Evolutionary conservation across 75 land plant genomes (phyloP), one percentile per base, ranked within the genome.

Genomic region (Picea glauca): DNA sequence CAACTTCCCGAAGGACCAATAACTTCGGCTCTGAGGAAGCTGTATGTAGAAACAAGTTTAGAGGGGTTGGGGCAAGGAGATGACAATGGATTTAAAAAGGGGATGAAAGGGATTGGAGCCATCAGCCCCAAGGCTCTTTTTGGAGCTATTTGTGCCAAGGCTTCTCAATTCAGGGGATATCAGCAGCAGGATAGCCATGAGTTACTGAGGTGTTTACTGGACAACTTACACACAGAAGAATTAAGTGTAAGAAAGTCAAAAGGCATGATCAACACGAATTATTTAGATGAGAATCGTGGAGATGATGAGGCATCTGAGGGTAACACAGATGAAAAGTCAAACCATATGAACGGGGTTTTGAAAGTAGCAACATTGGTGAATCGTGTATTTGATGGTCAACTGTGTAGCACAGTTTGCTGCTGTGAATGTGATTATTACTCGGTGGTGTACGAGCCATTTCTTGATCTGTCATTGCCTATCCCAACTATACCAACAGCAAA

Each of bases 121-220:
- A 40, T 40, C 43, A 40, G 43, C 43, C 4, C 43, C 4, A 40
- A 40, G 43, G 43, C 5, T 40, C 43, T 40, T 40, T 40, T 3
- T 40, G 43, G 43, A 40, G 43, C 3, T 40, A 40, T 40, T 40
- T 40, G 43, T 40, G 43, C 43, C 43, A 3, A 40, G 43, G 43
- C 5, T 40, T 40, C 43, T 40, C 43, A 40, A 40, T 4, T 40
- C 43, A 40, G 5, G 43, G 43, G 43, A 50, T 92, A 84, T 78
- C 92, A 96, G 72, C 99, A 94, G 59, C 98, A 96, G 64, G 99
- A 94, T 76, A 96, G 99, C 77, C 99, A 96, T 83, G 99, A 96
- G 78, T 85, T 96, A 72, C 87, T 94, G 15, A 80, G 43, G 5
- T 40, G 43, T 40, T 40, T 40, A 40, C 43, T 40, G 43, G 43